Conservation (phyloP, 257 asterid genomes). For the Anisodus acutangulus region DNA sequence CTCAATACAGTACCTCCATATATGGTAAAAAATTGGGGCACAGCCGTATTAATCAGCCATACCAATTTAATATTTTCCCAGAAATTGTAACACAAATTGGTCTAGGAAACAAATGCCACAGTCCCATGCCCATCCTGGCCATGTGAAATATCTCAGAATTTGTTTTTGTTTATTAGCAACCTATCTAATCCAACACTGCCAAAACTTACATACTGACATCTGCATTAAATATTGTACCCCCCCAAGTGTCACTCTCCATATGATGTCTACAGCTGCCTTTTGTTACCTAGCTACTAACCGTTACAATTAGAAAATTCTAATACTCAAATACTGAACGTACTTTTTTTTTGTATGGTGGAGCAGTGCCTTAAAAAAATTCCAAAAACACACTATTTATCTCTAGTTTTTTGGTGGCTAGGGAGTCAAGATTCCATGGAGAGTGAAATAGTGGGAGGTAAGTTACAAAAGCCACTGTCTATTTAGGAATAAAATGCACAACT, state of each 20-base stretch:
- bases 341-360: not conserved
- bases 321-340: not conserved
- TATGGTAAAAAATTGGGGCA: not conserved
- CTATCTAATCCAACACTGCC: conserved; percentile 24
- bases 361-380: not conserved
- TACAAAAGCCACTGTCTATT: conserved; percentile 32
- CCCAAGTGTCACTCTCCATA: conserved; percentile 4
- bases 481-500: conserved; percentile 45
- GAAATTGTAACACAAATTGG: not conserved
- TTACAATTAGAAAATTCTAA: not conserved
- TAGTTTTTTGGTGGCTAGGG: conserved; percentile 25
- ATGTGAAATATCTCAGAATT: conserved; percentile 53
- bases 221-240: conserved; percentile 24
- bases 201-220: conserved; percentile 24
- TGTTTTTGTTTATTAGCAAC: conserved; percentile 22
- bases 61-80: not conserved
- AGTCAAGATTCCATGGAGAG: conserved; percentile 52
- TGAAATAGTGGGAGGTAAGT: conserved; percentile 39
- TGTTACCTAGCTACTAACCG: conserved; percentile 28
- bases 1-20: not conserved
- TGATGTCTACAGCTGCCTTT: conserved; percentile 24
- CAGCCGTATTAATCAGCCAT: not conserved
- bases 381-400: conserved; percentile 2
- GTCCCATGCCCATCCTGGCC: conserved; percentile 51
- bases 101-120: not conserved